A percentile compares a stretch with the other conserved stretches of the same genome.
phyloP scores from a whole-genome alignment of 805 yeast species.

The Starmera dryadoides region DNA sequence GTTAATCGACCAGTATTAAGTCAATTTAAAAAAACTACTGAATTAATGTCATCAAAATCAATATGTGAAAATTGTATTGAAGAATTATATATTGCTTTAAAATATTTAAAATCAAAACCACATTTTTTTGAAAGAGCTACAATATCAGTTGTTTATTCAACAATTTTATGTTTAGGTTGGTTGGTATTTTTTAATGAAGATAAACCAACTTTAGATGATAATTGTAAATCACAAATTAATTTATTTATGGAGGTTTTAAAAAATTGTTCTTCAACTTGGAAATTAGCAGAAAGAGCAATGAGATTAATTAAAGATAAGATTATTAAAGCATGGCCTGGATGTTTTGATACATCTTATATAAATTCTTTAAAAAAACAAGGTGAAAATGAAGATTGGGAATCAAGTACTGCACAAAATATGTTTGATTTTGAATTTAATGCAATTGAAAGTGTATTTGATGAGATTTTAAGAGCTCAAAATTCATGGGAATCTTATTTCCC shows the following conservation, averaged over 20 bases:
- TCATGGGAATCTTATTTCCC: conserved; percentile 1
- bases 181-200: not conserved
- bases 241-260: not conserved
- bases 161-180: not conserved
- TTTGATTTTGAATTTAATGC: conserved; percentile 20
- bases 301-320: not conserved
- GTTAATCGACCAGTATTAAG: not conserved
- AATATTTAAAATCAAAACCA: not conserved
- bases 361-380: too few relatives aligned
- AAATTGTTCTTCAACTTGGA: not conserved
- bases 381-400: not conserved
- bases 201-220: not conserved
- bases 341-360: not conserved
- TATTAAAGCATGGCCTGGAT: not conserved
- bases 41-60: not conserved
- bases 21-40: not conserved
- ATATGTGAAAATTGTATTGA: not conserved
- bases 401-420: not conserved
- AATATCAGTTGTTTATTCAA: not conserved
- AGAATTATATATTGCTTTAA: not conserved
- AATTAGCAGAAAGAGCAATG: not conserved
- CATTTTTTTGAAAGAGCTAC: not conserved
- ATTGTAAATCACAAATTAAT: not conserved
- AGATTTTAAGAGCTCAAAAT: not conserved
- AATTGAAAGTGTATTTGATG: not conserved